These are phyloP conservation scores for Candolleomyces aberdarensis DNA, from an alignment of 768 basidiomycete species.

Conservation along the genomic window DNA sequence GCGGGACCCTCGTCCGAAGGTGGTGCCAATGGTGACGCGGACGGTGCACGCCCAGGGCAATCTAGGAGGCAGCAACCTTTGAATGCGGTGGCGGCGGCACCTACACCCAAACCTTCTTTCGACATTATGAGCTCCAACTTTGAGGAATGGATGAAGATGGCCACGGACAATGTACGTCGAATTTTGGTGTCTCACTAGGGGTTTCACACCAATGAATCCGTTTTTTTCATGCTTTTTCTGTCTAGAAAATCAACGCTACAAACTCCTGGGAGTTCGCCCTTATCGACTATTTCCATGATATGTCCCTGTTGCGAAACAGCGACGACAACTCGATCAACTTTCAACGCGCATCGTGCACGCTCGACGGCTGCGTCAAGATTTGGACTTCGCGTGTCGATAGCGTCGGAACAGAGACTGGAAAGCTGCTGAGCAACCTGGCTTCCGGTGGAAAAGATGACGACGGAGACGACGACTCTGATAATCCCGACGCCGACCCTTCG, in stretches of 20 bases:
- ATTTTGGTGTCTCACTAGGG: background rate
- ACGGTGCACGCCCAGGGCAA: slow-evolving; percentile 35
- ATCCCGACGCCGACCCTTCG: slow-evolving; percentile 63
- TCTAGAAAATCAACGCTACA: slow-evolving; percentile 95
- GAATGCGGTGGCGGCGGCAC: slow-evolving; percentile 51
- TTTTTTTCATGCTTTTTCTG: slow-evolving; percentile 11
- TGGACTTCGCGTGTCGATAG: slow-evolving; percentile 98
- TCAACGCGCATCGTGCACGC: slow-evolving; percentile 94
- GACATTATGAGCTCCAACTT: slow-evolving; percentile 92
- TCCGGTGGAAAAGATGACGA: slow-evolving; percentile 49
- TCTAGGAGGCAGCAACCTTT: slow-evolving; percentile 62
- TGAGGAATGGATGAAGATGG: slow-evolving; percentile 99
- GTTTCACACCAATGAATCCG: slow-evolving; percentile 5
- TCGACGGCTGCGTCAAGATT: slow-evolving; percentile 99
- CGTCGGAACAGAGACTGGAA: slow-evolving; percentile 95
- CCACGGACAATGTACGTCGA: slow-evolving; percentile 87
- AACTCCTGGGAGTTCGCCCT: slow-evolving; percentile 98
- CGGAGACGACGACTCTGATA: slow-evolving; percentile 59
- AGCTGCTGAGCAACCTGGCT: slow-evolving; percentile 87
- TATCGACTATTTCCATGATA: slow-evolving; percentile 99
- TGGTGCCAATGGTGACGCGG: slow-evolving; percentile 34
- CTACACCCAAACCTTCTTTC: slow-evolving; percentile 61
- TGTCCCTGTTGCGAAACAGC: slow-evolving; percentile 91
- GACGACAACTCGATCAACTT: slow-evolving; percentile 98
- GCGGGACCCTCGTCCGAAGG: slow-evolving; percentile 58